phyloP scores from a whole-genome alignment of 805 yeast species.

The Debaryomyces hansenii region DNA sequence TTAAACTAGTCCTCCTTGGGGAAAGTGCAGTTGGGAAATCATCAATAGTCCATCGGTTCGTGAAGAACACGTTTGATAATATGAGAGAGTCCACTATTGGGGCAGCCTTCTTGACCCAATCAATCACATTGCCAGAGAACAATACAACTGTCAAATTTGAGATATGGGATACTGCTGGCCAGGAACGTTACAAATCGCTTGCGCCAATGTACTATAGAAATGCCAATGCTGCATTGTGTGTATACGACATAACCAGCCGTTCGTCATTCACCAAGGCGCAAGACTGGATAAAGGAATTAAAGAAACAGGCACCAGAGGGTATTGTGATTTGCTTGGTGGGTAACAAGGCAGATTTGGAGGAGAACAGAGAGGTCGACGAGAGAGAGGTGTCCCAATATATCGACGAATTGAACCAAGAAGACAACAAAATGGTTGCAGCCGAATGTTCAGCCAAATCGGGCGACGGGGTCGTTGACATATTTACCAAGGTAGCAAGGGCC shows the following conservation, averaged over 20 bases:
- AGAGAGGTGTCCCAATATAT: constrained; percentile 50
- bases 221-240: constrained; percentile 73
- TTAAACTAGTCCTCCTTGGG: constrained; percentile 71
- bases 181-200: constrained; percentile 43
- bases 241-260: constrained; percentile 69
- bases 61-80: constrained; percentile 71
- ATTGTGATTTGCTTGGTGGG: constrained; percentile 83
- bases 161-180: constrained; percentile 97
- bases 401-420: constrained; percentile 41
- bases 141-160: constrained; percentile 64
- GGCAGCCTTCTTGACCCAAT: constrained; percentile 78
- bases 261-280: constrained; percentile 71
- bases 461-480: constrained; percentile 43
- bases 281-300: constrained; percentile 76
- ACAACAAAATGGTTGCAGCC: constrained; percentile 37
- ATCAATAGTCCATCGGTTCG: constrained; percentile 59
- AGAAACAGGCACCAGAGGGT: constrained; percentile 73
- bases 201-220: constrained; percentile 49
- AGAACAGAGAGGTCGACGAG: constrained; percentile 44
- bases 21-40: constrained; percentile 84
- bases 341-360: constrained; percentile 65
- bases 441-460: constrained; percentile 48
- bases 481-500: constrained; percentile 38
- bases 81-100: constrained; percentile 80
- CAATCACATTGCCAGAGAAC: constrained; percentile 52